phyloP scores from a whole-genome alignment of 2,329 filamentous ascomycete genomes.

The Xylariomycetidae sp. region DNA sequence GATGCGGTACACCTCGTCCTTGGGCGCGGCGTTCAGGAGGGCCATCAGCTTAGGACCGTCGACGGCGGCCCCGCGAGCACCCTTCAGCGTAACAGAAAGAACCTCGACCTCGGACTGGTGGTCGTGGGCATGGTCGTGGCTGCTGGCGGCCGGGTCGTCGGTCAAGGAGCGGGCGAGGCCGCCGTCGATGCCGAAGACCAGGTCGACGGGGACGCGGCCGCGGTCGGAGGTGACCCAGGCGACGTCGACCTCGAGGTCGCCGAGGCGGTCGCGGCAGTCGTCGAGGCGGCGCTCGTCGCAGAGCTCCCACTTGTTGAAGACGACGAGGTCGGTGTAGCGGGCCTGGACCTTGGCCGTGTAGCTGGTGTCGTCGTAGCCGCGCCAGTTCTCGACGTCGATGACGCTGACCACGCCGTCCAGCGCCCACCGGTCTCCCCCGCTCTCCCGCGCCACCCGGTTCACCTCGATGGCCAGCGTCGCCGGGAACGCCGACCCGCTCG shows the following conservation, averaged over 20 bases:
- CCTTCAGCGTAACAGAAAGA: constrained; percentile 67
- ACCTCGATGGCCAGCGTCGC: constrained; percentile 88
- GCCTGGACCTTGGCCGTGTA: constrained; percentile 87
- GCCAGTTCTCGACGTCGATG: constrained; percentile 92
- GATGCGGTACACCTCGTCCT: constrained; percentile 93
- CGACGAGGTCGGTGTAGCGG: constrained; percentile 80
- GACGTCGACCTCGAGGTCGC: constrained; percentile 73
- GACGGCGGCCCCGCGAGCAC: constrained; percentile 33
- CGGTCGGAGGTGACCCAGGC: constrained; percentile 80
- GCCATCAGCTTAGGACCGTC: constrained; percentile 57
- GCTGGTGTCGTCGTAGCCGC: constrained; percentile 84
- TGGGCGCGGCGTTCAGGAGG: constrained; percentile 68
- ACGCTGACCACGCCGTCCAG: constrained; percentile 87
- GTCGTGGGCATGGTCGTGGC: constrained; percentile 30
- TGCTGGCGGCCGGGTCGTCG: constrained; percentile 28
- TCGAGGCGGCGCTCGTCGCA: constrained; percentile 71
- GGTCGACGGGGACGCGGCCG: constrained; percentile 69
- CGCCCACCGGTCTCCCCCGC: constrained; percentile 57
- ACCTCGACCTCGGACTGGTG: constrained; percentile 91
- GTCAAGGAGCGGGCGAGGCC: constrained; percentile 58
- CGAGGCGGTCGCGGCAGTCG: constrained; percentile 68
- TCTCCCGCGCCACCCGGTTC: constrained; percentile 69
- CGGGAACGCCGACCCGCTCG: constrained; percentile 79
- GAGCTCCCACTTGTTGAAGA: constrained; percentile 89
- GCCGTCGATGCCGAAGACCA: constrained; percentile 84